These are phyloP conservation scores for Cryphonectria carpinicola DNA, from an alignment of 2,329 filamentous ascomycete species.

Conservation along the genomic window DNA sequence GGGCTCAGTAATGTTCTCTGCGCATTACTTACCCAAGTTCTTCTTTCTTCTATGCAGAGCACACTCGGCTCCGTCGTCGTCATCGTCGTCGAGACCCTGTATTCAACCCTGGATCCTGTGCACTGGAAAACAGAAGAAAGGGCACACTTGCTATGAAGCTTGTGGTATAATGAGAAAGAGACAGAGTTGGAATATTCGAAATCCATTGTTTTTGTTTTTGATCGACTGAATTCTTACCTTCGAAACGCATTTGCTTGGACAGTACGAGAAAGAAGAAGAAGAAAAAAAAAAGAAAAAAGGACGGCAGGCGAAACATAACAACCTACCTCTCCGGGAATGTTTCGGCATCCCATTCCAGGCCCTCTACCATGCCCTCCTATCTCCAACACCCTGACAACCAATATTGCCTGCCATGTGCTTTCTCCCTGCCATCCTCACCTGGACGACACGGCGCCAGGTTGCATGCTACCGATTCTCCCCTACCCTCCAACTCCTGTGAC, in stretches of 20 bases:
- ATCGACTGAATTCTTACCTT: background rate
- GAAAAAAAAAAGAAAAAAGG: background rate
- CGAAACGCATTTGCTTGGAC: background rate
- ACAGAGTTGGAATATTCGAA: background rate
- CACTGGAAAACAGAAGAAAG: background rate
- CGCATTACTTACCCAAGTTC: no score
- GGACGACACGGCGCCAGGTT: constrained; percentile 4
- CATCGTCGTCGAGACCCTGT: background rate
- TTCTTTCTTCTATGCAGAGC: background rate
- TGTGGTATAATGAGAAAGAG: background rate
- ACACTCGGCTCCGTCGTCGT: background rate
- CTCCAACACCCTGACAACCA: background rate
- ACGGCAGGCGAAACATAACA: background rate
- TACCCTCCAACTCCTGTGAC: constrained; percentile 22
- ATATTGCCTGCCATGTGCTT: background rate
- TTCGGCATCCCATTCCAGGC: background rate
- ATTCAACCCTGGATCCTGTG: background rate
- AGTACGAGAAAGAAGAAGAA: no score
- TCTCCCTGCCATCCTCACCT: background rate
- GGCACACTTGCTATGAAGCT: background rate
- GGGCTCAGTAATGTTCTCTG: background rate
- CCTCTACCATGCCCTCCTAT: background rate
- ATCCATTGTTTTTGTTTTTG: constrained; percentile 9
- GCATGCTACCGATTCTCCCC: constrained; percentile 18
- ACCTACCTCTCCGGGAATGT: background rate